Evolutionary conservation across 106 monocot genomes (phyloP).

Genomic region (Dendrobium catenatum): DNA sequence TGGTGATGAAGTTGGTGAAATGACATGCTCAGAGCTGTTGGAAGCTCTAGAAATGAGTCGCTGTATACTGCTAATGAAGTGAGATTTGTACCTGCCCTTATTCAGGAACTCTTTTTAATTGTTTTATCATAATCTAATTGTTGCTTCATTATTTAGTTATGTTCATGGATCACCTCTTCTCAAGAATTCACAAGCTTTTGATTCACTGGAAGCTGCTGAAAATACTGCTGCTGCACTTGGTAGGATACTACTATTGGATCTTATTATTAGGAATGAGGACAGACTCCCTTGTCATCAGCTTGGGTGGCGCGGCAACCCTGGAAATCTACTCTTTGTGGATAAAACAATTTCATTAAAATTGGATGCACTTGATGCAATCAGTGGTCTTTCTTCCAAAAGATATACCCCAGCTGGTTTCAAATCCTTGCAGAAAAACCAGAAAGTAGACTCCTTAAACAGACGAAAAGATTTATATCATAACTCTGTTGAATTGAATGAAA

Average conservation of each 20-base stretch:
- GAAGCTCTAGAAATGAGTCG: constrained; percentile 96
- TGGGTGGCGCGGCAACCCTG: constrained; percentile 92
- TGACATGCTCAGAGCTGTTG: constrained; percentile 76
- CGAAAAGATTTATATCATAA: constrained; percentile 18
- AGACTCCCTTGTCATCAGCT: constrained; percentile 76
- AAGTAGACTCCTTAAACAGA: constrained; percentile 39
- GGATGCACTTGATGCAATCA: constrained; percentile 22
- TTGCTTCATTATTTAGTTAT: constrained; percentile 44
- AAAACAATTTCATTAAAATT: constrained; percentile 20
- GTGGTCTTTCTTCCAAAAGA: constrained; percentile 9
- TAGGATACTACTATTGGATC: constrained; percentile 70
- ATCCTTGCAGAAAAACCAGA: constrained; percentile 35
- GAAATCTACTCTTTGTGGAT: constrained; percentile 63
- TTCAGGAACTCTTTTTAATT: background rate
- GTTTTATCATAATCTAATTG: background rate
- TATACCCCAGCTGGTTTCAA: constrained; percentile 12
- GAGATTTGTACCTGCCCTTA: background rate
- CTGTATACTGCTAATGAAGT: constrained; percentile 92
- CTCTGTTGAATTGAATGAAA: constrained; percentile 12
- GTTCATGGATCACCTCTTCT: constrained; percentile 84
- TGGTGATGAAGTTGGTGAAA: constrained; percentile 69
- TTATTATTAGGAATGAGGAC: constrained; percentile 91
- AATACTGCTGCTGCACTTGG: constrained; percentile 57
- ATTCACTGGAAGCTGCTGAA: constrained; percentile 39
- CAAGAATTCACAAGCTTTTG: constrained; percentile 57